Percentiles rank a stretch among this genome's conserved stretches.
phyloP scores from a whole-genome alignment of 2,329 filamentous ascomycete species.

The Madurella mycetomatis region DNA sequence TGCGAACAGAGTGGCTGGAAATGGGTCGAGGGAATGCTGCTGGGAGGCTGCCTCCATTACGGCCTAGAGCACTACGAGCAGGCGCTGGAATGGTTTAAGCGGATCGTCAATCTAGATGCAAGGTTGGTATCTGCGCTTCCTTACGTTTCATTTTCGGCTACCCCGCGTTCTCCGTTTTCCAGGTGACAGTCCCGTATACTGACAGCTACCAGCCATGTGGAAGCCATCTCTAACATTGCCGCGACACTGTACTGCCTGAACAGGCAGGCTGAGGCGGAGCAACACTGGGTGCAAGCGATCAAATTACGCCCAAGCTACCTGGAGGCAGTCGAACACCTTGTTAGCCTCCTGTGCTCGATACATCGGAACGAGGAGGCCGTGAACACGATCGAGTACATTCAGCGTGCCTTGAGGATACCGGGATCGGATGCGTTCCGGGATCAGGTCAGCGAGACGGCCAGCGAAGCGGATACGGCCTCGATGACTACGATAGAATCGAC shows the following conservation, averaged over 20 bases:
- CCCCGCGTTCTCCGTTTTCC: neutral
- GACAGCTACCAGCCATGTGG: conserved; percentile 63
- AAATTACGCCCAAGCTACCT: conserved; percentile 81
- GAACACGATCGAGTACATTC: conserved; percentile 79
- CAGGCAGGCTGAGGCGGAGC: conserved; percentile 76
- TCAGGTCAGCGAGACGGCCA: conserved; percentile 26
- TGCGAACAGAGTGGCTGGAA: conserved; percentile 78
- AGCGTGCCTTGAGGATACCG: conserved; percentile 60
- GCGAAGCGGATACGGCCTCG: conserved; percentile 21
- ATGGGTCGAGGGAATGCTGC: conserved; percentile 89
- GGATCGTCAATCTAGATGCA: conserved; percentile 53
- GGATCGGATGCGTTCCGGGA: conserved; percentile 17
- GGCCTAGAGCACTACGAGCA: conserved; percentile 80
- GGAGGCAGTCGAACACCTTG: conserved; percentile 90
- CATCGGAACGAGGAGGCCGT: conserved; percentile 82
- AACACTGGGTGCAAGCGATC: conserved; percentile 81
- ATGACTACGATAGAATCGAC: conserved; percentile 17
- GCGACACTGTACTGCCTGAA: conserved; percentile 82
- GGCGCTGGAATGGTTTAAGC: conserved; percentile 68
- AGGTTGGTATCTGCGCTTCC: conserved; percentile 40
- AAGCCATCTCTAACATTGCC: conserved; percentile 89
- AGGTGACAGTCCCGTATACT: conserved; percentile 7
- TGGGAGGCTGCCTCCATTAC: conserved; percentile 89
- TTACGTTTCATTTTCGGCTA: neutral
- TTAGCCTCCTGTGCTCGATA: conserved; percentile 77